Base-by-base conservation (phyloP, 805 yeast genomes). In the Lipomyces lipofer region DNA sequence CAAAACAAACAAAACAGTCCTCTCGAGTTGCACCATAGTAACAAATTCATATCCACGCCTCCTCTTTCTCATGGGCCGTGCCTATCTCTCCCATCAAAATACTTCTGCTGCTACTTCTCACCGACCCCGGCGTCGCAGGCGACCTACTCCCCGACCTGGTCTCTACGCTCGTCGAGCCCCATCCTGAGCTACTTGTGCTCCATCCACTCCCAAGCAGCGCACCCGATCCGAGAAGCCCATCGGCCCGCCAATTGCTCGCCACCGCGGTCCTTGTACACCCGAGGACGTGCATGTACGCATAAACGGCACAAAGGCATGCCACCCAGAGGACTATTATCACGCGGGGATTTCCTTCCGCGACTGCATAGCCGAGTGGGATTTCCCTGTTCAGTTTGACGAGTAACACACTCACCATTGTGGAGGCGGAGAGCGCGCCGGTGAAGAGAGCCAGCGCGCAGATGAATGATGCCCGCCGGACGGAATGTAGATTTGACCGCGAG, bases 291-390 rank as follows among this genome's bases (percentile, higher is more conserved):
- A 22, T 36, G 40, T 36, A 19, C 25, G 45, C 13, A 10, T 33
- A 5, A 10, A 21, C n/a, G 7, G 47, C 51, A n/a, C 36, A n/a
- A n/a, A 38, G 22, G 2, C 47, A 35, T 10, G 51, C 35, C 22
- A 19, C 13, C 28, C 38, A 32, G 10, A 56, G 48, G 4, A 36
- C 24, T 10, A 33, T 8, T 12, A 44, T 10, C n/a, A 46, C 43
- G 24, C 30, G 15, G 6, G 21, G 22, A 28, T 51, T 48, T 15
- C 22, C 28, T 15, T 22, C 9, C n/a, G 43, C 56, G 8, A 43
- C 52, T 17, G 12, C 24, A 21, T 46, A 43, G 2, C 52, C 52
- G 3, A 56, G 35, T 1, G 47, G 42, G 28, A 56, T 56, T n/a
- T 43, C 47, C 19, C 30, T 46, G 21, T 48, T 38, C 29, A 56